Percentiles rank a stretch among this genome's conserved stretches.
These are phyloP conservation scores for Kitagawia praeruptora DNA, from an alignment of 129 eudicot genomes.

Conservation along the genomic window DNA sequence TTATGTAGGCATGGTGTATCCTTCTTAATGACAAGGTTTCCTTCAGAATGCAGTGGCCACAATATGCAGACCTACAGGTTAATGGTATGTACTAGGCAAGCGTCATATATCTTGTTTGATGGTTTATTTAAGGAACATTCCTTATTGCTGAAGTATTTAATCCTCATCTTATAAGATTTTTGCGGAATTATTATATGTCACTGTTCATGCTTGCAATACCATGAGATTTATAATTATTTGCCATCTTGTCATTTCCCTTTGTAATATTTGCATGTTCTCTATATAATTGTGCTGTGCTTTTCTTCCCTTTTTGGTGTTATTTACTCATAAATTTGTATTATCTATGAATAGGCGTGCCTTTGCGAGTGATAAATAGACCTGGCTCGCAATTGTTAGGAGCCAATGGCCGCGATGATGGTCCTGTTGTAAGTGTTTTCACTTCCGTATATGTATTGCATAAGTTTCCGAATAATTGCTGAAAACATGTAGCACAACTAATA, in stretches of 20 bases:
- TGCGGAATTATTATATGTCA: neutral
- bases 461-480: neutral
- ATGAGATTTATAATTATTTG: neutral
- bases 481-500: neutral
- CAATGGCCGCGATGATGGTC: conserved; percentile 95
- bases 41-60: conserved; percentile 73
- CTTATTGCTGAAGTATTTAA: neutral
- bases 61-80: conserved; percentile 42
- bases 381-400: conserved; percentile 84
- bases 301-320: neutral
- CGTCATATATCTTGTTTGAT: neutral
- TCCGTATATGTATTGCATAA: conserved; percentile 2
- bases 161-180: neutral
- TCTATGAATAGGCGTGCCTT: conserved; percentile 46
- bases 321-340: neutral
- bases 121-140: neutral
- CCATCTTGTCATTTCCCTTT: neutral
- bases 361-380: conserved; percentile 77
- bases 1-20: conserved; percentile 50
- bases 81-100: conserved; percentile 33
- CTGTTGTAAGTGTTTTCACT: conserved; percentile 50
- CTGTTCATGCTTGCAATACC: neutral
- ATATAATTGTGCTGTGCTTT: neutral
- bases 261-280: neutral
- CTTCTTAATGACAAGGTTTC: conserved; percentile 62